These are phyloP conservation scores for Tieghemiomyces parasiticus DNA, from an alignment of 192 early-diverging fungal species.

Conservation along the genomic window DNA sequence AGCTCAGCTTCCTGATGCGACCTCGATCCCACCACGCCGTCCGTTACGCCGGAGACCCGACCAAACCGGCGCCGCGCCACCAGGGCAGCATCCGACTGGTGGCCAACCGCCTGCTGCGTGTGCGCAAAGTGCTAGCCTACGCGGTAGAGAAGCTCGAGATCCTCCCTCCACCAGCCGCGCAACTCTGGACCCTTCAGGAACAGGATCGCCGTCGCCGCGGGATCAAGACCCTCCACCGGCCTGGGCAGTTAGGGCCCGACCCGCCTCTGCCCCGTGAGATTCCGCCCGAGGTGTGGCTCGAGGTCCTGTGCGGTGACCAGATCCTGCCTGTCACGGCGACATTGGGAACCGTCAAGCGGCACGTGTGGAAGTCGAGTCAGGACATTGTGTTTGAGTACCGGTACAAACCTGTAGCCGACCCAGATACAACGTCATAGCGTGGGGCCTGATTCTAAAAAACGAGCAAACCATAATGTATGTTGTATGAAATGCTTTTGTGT, in stretches of 20 bases:
- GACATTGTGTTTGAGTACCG: constrained; percentile 29
- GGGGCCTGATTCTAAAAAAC: too few relatives aligned
- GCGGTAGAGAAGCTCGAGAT: constrained; percentile 65
- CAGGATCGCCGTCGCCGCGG: neutral
- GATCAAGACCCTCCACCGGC: neutral
- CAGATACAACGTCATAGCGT: neutral
- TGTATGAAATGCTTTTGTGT: too few relatives aligned
- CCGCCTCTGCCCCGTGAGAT: constrained; percentile 5
- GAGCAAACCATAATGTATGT: too few relatives aligned
- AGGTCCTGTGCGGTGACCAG: constrained; percentile 43
- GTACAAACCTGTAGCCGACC: constrained; percentile 11
- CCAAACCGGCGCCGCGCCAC: constrained; percentile 16
- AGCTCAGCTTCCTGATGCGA: constrained; percentile 68
- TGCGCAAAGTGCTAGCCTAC: constrained; percentile 71
- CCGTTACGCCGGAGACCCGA: constrained; percentile 27
- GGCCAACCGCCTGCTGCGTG: constrained; percentile 77
- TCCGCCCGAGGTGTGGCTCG: constrained; percentile 37
- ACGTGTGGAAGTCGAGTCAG: constrained; percentile 26
- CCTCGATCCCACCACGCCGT: constrained; percentile 36
- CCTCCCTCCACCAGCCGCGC: constrained; percentile 12
- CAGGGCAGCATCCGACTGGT: constrained; percentile 45
- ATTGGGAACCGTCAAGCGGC: constrained; percentile 26
- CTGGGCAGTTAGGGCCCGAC: constrained; percentile 7
- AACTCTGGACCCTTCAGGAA: constrained; percentile 12
- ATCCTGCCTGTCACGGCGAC: constrained; percentile 13